Evolutionary conservation across 2,329 filamentous ascomycete genomes (phyloP).

Genomic region (Fusarium tupiense): DNA sequence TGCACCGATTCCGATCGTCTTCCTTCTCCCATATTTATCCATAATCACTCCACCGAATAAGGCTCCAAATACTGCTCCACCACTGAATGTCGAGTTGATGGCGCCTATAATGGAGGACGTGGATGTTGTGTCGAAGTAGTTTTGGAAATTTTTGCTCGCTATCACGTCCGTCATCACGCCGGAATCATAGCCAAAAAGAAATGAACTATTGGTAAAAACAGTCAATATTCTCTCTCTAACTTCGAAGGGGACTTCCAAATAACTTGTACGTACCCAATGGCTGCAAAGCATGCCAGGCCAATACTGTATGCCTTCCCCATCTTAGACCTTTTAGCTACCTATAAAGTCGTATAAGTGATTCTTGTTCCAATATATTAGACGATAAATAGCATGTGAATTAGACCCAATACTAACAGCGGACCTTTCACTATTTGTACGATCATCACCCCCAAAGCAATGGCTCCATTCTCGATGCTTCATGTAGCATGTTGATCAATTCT

Average conservation of each 20-base stretch:
- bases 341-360: not conserved
- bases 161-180: slow-evolving; percentile 60
- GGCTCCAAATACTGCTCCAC: slow-evolving; percentile 41
- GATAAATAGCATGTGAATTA: not conserved
- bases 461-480: slow-evolving; percentile 4
- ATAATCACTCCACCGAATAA: slow-evolving; percentile 53
- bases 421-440: slow-evolving; percentile 32
- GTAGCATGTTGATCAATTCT: slow-evolving; percentile 3
- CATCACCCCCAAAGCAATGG: not conserved
- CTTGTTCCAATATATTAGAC: not conserved
- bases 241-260: not conserved
- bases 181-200: slow-evolving; percentile 56
- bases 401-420: not conserved
- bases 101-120: slow-evolving; percentile 58
- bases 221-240: not conserved
- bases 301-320: slow-evolving; percentile 55
- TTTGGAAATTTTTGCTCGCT: slow-evolving; percentile 61
- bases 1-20: slow-evolving; percentile 63
- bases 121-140: slow-evolving; percentile 62
- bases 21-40: slow-evolving; percentile 64
- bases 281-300: slow-evolving; percentile 52
- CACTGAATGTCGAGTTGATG: slow-evolving; percentile 66
- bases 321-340: not conserved
- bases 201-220: slow-evolving; percentile 42
- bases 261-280: slow-evolving; percentile 48